Conservation (phyloP, 495 filamentous ascomycete species). For the Hypoxylon subgilvum region DNA sequence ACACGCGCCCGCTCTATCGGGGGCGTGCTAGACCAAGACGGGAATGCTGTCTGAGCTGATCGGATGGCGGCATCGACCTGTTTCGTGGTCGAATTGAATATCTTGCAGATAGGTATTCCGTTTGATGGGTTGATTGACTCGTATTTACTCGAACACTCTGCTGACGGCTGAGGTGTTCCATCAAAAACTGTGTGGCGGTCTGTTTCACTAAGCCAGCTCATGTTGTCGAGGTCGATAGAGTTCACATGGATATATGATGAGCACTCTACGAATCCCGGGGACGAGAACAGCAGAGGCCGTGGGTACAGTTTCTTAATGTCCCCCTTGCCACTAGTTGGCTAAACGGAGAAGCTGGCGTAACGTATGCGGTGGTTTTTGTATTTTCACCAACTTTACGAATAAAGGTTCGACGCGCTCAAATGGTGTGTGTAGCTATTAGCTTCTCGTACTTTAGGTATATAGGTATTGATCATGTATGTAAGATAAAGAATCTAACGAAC, state of each 20-base stretch:
- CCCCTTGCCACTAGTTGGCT: no score
- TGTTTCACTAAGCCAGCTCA: slow-evolving; percentile 54
- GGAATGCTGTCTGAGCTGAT: slow-evolving; percentile 67
- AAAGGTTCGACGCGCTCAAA: no score
- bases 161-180: slow-evolving; percentile 63
- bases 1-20: slow-evolving; percentile 70
- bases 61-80: slow-evolving; percentile 71
- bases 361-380: no score
- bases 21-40: slow-evolving; percentile 69
- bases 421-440: no score
- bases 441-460: no score
- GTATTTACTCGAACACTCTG: slow-evolving; percentile 64
- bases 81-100: slow-evolving; percentile 65
- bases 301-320: no score
- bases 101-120: slow-evolving; percentile 64
- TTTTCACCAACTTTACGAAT: no score
- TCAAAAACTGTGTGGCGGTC: slow-evolving; percentile 71
- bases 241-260: neutral
- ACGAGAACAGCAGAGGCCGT: no score
- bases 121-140: slow-evolving; percentile 72
- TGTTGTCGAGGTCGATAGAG: slow-evolving; percentile 35
- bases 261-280: no score
- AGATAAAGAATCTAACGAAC: no score
- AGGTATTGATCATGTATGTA: neutral
- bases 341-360: no score